A percentile compares a stretch with the other conserved stretches of the same genome.
Conservation (phyloP, 2,329 filamentous ascomycete genomes). For the Gaeumannomyces sp. region DNA sequence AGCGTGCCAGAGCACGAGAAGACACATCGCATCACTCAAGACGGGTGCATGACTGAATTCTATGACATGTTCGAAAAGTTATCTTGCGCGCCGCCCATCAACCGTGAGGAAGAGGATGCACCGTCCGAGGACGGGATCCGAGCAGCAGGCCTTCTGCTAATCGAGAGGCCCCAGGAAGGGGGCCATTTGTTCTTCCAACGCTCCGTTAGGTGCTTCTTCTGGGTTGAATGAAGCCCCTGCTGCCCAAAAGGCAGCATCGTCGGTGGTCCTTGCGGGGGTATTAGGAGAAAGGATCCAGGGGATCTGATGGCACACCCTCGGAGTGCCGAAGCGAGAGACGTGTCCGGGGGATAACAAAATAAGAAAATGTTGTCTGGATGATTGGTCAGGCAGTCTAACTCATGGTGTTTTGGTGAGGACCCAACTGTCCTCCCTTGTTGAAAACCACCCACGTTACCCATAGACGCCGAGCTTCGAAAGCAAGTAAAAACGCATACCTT, state of each 20-base stretch:
- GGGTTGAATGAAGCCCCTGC: constrained; percentile 63
- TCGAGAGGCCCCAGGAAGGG: constrained; percentile 21
- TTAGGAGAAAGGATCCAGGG: not conserved
- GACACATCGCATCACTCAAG: not conserved
- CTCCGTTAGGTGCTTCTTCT: constrained; percentile 75
- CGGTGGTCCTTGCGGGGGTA: constrained; percentile 35
- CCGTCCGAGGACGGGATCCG: constrained; percentile 15
- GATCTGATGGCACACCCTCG: not conserved
- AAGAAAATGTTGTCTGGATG: constrained; percentile 13
- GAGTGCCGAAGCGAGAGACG: not conserved
- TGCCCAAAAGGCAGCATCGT: constrained; percentile 68
- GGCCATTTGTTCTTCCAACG: constrained; percentile 59
- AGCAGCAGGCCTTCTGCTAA: constrained; percentile 32
- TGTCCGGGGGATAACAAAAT: not conserved
- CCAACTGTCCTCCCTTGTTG: not conserved
- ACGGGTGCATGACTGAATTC: not conserved
- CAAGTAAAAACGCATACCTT: constrained; percentile 9
- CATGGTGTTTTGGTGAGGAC: not conserved
- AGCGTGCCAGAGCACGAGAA: not conserved
- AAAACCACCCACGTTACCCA: constrained; percentile 5
- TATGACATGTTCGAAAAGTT: constrained; percentile 27
- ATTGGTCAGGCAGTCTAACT: constrained; percentile 4
- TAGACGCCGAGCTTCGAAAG: constrained; percentile 9
- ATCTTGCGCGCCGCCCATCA: constrained; percentile 35
- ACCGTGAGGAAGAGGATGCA: constrained; percentile 24